Percentiles rank a stretch among this genome's conserved stretches.
These are phyloP conservation scores for Cryptococcus amylolentus DNA, from an alignment of 1,284 basidiomycete genomes.

Conservation along the genomic window DNA sequence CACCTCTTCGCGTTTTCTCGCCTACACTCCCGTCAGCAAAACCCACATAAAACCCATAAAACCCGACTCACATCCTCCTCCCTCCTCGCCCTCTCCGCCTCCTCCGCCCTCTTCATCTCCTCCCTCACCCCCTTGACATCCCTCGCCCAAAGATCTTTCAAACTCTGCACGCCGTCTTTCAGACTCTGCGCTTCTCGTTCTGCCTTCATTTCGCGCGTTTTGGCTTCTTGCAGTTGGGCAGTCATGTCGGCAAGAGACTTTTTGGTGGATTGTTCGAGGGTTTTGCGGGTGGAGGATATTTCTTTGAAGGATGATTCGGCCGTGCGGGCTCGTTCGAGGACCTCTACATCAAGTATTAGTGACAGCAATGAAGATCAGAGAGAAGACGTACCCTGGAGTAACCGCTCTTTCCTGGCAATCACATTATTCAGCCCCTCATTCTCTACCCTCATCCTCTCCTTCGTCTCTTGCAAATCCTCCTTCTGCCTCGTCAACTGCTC, in stretches of 20 bases:
- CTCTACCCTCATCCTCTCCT: slow-evolving; percentile 44
- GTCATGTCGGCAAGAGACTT: slow-evolving; percentile 37
- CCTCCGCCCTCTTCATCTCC: slow-evolving; percentile 28
- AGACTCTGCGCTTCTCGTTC: slow-evolving; percentile 40
- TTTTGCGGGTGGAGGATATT: slow-evolving; percentile 35
- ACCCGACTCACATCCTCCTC: slow-evolving; percentile 32
- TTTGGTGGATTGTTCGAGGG: slow-evolving; percentile 37
- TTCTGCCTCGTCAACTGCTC: slow-evolving; percentile 43
- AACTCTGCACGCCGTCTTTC: slow-evolving; percentile 36
- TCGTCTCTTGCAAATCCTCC: slow-evolving; percentile 47
- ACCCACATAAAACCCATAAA: background rate
- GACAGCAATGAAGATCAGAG: background rate
- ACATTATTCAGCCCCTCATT: slow-evolving; percentile 45
- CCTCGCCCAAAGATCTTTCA: slow-evolving; percentile 43
- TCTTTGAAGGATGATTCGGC: slow-evolving; percentile 37
- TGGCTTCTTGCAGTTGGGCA: slow-evolving; percentile 33
- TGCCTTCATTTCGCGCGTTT: slow-evolving; percentile 27
- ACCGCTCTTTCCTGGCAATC: slow-evolving; percentile 42
- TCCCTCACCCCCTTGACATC: slow-evolving; percentile 37
- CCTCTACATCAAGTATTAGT: slow-evolving; percentile 22
- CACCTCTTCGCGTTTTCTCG: slow-evolving; percentile 27
- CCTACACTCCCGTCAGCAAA: slow-evolving; percentile 6
- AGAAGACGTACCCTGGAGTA: slow-evolving; percentile 35
- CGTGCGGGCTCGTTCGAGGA: slow-evolving; percentile 41
- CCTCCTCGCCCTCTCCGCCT: slow-evolving; percentile 27